Evolutionary conservation across 208 protist genomes (phyloP).

Genomic region (Leishmania lainsoni): DNA sequence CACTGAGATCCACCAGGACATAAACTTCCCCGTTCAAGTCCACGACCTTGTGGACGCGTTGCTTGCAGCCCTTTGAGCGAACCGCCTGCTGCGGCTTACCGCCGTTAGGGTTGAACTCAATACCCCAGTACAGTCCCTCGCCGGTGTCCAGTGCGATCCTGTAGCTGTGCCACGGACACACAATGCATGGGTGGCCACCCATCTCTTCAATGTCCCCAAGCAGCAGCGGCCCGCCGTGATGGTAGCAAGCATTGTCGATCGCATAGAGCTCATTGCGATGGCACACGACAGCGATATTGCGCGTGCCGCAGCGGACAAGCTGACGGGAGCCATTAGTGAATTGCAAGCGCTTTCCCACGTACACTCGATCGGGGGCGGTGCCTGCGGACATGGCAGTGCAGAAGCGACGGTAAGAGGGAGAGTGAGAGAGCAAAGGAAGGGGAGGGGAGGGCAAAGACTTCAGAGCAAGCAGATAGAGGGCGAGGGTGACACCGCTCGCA

Average conservation of each 20-base stretch:
- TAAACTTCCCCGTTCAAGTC: constrained; percentile 72
- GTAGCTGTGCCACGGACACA: constrained; percentile 93
- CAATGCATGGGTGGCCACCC: constrained; percentile 85
- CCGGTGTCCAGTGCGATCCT: constrained; percentile 88
- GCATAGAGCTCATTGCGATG: constrained; percentile 73
- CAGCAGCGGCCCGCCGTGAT: constrained; percentile 89
- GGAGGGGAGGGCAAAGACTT: constrained; percentile 11
- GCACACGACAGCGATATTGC: constrained; percentile 84
- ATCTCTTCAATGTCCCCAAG: constrained; percentile 92
- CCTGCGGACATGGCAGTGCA: constrained; percentile 1
- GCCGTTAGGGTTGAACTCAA: constrained; percentile 49
- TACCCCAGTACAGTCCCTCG: constrained; percentile 84
- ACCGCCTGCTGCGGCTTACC: constrained; percentile 39
- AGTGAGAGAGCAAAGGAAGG: not conserved
- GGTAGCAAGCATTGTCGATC: constrained; percentile 93
- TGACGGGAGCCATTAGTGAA: constrained; percentile 59
- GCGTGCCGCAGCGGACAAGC: constrained; percentile 75
- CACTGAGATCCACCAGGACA: constrained; percentile 56
- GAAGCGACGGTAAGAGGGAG: not conserved
- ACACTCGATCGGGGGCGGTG: constrained; percentile 21
- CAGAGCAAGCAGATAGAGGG: not conserved
- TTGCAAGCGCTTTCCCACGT: constrained; percentile 30
- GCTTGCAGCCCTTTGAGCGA: constrained; percentile 86
- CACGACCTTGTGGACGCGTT: constrained; percentile 76
- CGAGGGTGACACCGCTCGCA: not conserved